A percentile compares a stretch with the other conserved stretches of the same genome.
phyloP scores from a whole-genome alignment of 2,329 filamentous ascomycete species.

The Chaetomiaceae sp. region DNA sequence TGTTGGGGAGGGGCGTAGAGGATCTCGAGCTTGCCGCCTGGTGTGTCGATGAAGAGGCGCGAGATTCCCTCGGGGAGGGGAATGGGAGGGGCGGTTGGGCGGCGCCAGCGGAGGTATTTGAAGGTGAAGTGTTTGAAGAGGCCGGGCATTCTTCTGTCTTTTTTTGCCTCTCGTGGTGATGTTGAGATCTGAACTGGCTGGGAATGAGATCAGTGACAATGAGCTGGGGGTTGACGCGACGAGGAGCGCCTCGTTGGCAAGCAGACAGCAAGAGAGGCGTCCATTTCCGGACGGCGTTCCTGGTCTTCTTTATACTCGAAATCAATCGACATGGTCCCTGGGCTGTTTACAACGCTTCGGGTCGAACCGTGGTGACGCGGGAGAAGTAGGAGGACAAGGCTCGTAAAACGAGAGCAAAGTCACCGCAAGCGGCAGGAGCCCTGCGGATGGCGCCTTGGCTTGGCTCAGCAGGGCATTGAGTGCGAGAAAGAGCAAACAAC shows the following conservation, averaged over 20 bases:
- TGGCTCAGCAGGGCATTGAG: slow-evolving; percentile 3
- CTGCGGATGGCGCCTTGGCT: slow-evolving; percentile 2
- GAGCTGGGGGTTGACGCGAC: not conserved
- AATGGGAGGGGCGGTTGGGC: slow-evolving; percentile 25
- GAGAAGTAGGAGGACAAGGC: slow-evolving; percentile 7
- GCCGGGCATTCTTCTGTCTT: not conserved
- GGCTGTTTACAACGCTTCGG: slow-evolving; percentile 1
- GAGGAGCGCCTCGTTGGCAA: not conserved
- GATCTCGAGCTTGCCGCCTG: slow-evolving; percentile 45
- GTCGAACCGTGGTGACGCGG: slow-evolving; percentile 1
- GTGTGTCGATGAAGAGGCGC: slow-evolving; percentile 41
- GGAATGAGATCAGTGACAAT: slow-evolving; percentile 12
- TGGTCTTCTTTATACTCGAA: slow-evolving; percentile 7
- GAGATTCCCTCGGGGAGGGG: slow-evolving; percentile 39
- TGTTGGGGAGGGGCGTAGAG: slow-evolving; percentile 37
- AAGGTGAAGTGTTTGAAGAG: slow-evolving; percentile 32
- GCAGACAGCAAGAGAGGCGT: not conserved
- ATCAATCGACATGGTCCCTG: not conserved
- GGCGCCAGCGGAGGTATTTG: slow-evolving; percentile 31
- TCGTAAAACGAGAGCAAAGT: not conserved
- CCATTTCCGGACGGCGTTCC: slow-evolving; percentile 1
- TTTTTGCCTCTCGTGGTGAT: not conserved
- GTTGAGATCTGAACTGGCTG: not conserved
- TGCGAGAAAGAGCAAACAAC: not conserved
- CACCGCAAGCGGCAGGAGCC: slow-evolving; percentile 4